Conservation (phyloP, 257 asterid species). For the Penstemon barbatus region DNA sequence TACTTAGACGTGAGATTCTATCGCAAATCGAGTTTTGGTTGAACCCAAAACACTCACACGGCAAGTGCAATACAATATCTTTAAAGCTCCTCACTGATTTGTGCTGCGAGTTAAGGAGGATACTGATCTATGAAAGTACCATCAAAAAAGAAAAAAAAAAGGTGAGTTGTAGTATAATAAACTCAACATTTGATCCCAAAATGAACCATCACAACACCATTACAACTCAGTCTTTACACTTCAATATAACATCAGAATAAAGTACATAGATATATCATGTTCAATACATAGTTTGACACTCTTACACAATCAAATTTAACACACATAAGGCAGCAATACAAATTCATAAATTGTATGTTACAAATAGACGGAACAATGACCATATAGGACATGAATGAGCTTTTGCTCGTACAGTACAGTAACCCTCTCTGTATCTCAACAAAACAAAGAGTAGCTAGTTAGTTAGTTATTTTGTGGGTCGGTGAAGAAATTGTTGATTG, state of each 20-base stretch:
- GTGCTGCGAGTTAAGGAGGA: no score
- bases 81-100: no score
- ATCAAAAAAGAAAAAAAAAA: no score
- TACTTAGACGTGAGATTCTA: no score
- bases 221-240: not conserved
- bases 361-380: not conserved
- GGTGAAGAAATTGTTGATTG: conserved; percentile 79
- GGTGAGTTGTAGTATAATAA: no score
- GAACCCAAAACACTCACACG: no score
- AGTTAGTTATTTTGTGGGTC: conserved; percentile 59
- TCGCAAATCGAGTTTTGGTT: no score
- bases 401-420: not conserved
- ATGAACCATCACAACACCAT: no score
- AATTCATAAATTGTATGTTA: conserved; percentile 20
- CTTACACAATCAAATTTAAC: conserved; percentile 12
- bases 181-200: no score
- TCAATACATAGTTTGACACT: not conserved
- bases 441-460: not conserved
- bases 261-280: conserved; percentile 25
- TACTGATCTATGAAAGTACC: no score
- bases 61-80: no score
- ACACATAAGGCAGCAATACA: conserved; percentile 15
- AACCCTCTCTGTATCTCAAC: not conserved
- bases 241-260: conserved; percentile 6
- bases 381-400: conserved; percentile 6